Base-by-base conservation (phyloP, 805 yeast species). In the Scheffersomyces coipomensis region DNA sequence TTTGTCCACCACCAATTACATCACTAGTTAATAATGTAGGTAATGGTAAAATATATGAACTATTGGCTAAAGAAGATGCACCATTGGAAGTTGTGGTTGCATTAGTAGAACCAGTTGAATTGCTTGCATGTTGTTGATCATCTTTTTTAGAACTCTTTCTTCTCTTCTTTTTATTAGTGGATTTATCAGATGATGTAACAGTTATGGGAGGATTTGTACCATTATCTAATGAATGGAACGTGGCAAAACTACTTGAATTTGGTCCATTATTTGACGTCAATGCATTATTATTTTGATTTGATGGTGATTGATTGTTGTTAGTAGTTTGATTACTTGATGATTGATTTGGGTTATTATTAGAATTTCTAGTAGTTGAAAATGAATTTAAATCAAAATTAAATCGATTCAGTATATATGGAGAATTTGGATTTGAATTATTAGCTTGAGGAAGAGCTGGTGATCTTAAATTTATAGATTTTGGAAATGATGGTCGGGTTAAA, bases 331-430 rank as follows among this genome's bases (percentile, higher is more conserved):
- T 13, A 5, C 6, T 5, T 13, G n/a, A 13, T 13, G 7, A 13
- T 9, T 24, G 5, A 13, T n/a, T 13, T 13, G 30, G 29, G 18
- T 11, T 19, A 17, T 18, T 39, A 9, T 8, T 26, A 4, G 29
- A 17, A 34, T 34, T 38, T 27, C 45, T 17, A n/a, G 34, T 36
- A 6, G 40, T 16, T 2, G 47, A 33, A 25, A 44, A 47, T 18
- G 50, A 23, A 29, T 43, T 42, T 19, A 52, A 44, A 33, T 52
- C 56, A 32, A 52, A 52, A 40, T 40, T 46, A 37, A 48, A 46
- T 17, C 50, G 29, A 24, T 44, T 50, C 19, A 44, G 42, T 29
- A 47, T 47, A 37, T 47, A 49, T n/a, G 58, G 58, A 16, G 55
- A 49, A 3, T 52, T 29, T 7, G 57, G 53, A 18, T 40, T 43